Percentiles rank a stretch among this genome's conserved stretches.
phyloP scores from a whole-genome alignment of 225 moss, liverwort and hornwort species.

The Sphagnum tenellum region DNA sequence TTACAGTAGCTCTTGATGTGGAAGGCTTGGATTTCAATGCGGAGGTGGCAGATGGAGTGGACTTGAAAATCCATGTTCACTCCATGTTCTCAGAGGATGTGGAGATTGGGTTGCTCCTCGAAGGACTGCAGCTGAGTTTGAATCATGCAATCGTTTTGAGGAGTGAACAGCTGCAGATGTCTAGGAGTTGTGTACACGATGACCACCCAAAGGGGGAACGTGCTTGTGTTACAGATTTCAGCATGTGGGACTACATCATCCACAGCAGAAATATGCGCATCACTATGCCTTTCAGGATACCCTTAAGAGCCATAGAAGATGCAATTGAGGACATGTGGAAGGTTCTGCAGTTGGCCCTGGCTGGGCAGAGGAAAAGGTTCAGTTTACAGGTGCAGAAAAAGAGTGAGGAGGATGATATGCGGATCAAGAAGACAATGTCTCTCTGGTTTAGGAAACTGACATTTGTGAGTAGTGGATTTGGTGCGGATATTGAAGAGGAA shows the following conservation, averaged over 20 bases:
- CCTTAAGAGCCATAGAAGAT: slow-evolving; percentile 86
- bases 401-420: slow-evolving; percentile 16
- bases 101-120: slow-evolving; percentile 67
- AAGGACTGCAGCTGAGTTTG: slow-evolving; percentile 36
- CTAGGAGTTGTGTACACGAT: slow-evolving; percentile 55
- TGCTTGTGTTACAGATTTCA: slow-evolving; percentile 14
- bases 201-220: slow-evolving; percentile 18
- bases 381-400: slow-evolving; percentile 40
- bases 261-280: slow-evolving; percentile 61
- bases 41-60: slow-evolving; percentile 58
- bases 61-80: slow-evolving; percentile 49
- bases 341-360: slow-evolving; percentile 79
- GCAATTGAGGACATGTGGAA: slow-evolving; percentile 90
- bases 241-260: slow-evolving; percentile 62
- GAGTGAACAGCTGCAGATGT: slow-evolving; percentile 73
- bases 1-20: slow-evolving; percentile 70
- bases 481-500: slow-evolving; percentile 92
- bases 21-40: slow-evolving; percentile 52
- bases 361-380: slow-evolving; percentile 63
- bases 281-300: slow-evolving; percentile 74
- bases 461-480: slow-evolving; percentile 52
- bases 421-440: slow-evolving; percentile 10
- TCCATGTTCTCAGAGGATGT: slow-evolving; percentile 87
- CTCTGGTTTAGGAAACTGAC: slow-evolving; percentile 44
- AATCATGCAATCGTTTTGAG: slow-evolving; percentile 58